Conservation (phyloP, 345 rosid genomes). For the Rubroshorea leprosula region DNA sequence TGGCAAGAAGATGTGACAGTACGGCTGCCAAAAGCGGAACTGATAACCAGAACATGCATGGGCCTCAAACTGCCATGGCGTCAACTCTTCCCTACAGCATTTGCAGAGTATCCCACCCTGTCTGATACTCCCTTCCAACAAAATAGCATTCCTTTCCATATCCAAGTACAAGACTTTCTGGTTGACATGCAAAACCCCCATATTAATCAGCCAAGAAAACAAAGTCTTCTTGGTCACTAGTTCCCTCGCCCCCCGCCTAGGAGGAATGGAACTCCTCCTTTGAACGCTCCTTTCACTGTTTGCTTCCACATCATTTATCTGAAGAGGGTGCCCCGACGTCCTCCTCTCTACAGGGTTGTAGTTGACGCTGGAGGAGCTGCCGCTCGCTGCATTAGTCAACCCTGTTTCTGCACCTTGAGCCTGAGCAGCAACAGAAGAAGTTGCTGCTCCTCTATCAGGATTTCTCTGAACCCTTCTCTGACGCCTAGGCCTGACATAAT, state of each 20-base stretch:
- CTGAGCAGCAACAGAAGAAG: background rate
- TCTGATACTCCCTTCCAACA: constrained; percentile 4
- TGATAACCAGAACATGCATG: constrained; percentile 16
- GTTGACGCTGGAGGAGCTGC: no score
- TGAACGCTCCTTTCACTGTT: background rate
- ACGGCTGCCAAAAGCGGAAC: background rate
- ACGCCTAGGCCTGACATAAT: background rate
- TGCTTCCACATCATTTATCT: background rate
- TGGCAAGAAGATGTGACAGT: background rate
- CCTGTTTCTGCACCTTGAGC: no score
- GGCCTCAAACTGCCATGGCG: constrained; percentile 15
- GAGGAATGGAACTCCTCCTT: no score
- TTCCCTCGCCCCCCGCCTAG: no score
- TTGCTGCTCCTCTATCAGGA: background rate
- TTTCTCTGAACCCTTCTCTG: background rate
- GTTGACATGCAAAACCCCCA: background rate
- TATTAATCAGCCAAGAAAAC: constrained; percentile 20
- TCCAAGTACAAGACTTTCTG: background rate
- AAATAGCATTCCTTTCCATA: background rate
- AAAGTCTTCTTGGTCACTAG: constrained; percentile 12
- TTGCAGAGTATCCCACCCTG: constrained; percentile 15
- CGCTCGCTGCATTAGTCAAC: no score
- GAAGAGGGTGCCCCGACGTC: no score
- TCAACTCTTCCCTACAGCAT: constrained; percentile 14
- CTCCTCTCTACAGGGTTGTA: no score